Evolutionary conservation across 2,329 filamentous ascomycete genomes (phyloP), one percentile per base, ranked within the genome.

Genomic region (Purpureocillium lavendulum): DNA sequence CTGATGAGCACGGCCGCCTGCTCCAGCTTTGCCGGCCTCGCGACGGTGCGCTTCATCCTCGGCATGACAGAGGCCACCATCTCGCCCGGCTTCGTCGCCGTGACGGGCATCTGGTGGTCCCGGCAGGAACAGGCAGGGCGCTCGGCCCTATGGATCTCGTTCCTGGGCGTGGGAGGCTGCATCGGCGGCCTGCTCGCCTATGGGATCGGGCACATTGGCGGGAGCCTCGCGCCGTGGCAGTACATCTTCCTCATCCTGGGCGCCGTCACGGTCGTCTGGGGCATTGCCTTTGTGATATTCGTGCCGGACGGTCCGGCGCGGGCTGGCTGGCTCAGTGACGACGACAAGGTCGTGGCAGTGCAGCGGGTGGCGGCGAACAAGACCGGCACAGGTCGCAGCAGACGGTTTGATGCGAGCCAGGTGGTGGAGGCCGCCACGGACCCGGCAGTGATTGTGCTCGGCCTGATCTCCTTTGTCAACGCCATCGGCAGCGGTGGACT

Each of bases 181-280:
- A 17, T 34, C 32, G 32, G 32, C 6, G 32, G 32, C 3, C 15
- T 34, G 11, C 15, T 34, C 15, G 32, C 32, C 6, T 34, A 34
- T 17, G 32, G 15, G 4, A 34, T 34, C 21, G 32, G 32, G 13
- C 32, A 34, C 21, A 34, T 34, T 34, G 15, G 15, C 6, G 32
- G 32, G 7, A 34, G 32, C 14, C 21, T 34, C 11, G 15, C 32
- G 32, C 32, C 32, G 2, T 34, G 32, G 32, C 15, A 34, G 15
- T 34, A 34, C 32, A 34, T 34, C 32, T 34, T 34, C 32, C 15
- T 34, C 32, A 34, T 34, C 15, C 32, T 34, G 7, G 32, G 32
- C 7, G 32, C 32, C 32, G 21, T 17, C 15, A 34, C 32, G 32
- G 32, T 34, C 10, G 32, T 17, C 6, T 34, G 32, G 32, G 32